Evolutionary conservation across 768 basidiomycete genomes (phyloP).

Genomic region (Pleurotus ostreatus): DNA sequence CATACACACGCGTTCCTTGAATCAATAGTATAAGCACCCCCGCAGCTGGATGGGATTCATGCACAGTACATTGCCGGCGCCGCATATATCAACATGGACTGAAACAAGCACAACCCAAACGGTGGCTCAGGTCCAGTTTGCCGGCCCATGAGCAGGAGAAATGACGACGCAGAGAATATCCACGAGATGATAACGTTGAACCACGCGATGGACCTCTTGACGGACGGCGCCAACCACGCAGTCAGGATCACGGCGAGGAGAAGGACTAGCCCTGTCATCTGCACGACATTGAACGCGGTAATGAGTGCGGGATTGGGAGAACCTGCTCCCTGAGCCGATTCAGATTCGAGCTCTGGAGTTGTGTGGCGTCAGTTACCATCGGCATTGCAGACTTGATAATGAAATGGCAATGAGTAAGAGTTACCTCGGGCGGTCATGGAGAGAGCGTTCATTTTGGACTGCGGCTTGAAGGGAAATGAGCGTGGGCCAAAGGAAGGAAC

Average conservation of each 20-base stretch:
- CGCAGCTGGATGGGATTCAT: neutral
- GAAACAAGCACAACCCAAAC: slow-evolving; percentile 19
- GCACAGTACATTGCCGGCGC: slow-evolving; percentile 18
- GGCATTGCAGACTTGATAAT: no score
- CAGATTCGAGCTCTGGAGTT: no score
- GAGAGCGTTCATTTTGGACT: no score
- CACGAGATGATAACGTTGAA: slow-evolving; percentile 18
- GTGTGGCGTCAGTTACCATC: no score
- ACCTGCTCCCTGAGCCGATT: neutral
- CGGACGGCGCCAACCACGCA: slow-evolving; percentile 10
- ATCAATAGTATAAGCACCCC: neutral
- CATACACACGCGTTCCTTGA: slow-evolving; percentile 10
- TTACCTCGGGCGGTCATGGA: no score
- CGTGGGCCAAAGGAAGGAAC: no score
- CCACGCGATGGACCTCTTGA: slow-evolving; percentile 17
- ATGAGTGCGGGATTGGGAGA: neutral
- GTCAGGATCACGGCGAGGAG: slow-evolving; percentile 1
- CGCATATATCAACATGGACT: slow-evolving; percentile 23
- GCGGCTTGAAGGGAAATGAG: no score
- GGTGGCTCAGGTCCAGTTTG: slow-evolving; percentile 19
- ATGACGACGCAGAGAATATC: slow-evolving; percentile 19
- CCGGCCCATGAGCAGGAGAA: slow-evolving; percentile 17
- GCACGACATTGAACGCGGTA: neutral
- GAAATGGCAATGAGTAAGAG: no score
- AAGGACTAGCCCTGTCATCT: slow-evolving; percentile 5